These are phyloP conservation scores for Globisporangium spinosum DNA, from an alignment of 352 stramenopile species.

Conservation along the genomic window DNA sequence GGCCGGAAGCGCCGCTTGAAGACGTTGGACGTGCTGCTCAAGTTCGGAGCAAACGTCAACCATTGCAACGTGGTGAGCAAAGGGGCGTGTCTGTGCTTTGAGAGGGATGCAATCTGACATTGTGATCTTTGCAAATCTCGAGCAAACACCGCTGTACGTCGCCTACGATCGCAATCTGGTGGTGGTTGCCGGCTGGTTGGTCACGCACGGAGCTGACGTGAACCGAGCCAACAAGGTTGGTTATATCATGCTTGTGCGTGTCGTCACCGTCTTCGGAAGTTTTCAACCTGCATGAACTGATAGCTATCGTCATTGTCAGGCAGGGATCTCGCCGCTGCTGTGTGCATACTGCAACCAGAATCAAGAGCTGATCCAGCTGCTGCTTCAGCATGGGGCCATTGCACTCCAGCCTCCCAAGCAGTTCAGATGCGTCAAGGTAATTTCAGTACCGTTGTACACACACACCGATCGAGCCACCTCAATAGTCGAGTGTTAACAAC, in stretches of 20 bases:
- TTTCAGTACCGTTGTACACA: not conserved
- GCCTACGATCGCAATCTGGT: constrained; percentile 48
- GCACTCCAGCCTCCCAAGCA: constrained; percentile 27
- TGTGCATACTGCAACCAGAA: constrained; percentile 60
- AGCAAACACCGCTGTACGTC: constrained; percentile 55
- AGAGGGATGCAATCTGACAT: not conserved
- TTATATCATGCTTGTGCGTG: not conserved
- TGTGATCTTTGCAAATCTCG: constrained; percentile 27
- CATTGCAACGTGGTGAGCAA: constrained; percentile 41
- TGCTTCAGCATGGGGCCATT: constrained; percentile 44
- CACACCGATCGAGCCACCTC: too few relatives aligned
- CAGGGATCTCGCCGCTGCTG: constrained; percentile 45
- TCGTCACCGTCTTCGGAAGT: not conserved
- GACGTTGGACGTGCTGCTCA: constrained; percentile 48
- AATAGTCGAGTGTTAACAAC: not conserved
- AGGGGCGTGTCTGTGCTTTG: not conserved
- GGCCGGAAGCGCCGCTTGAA: constrained; percentile 46
- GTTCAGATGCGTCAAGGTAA: constrained; percentile 41
- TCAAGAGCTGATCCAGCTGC: constrained; percentile 29
- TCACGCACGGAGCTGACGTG: constrained; percentile 47
- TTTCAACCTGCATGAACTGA: not conserved
- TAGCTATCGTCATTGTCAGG: constrained; percentile 6
- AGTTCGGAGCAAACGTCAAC: constrained; percentile 53
- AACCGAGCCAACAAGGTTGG: constrained; percentile 47
- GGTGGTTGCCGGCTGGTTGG: constrained; percentile 39